Conservation (phyloP, 75 land plant genomes). For the Cryptomeria japonica region DNA sequence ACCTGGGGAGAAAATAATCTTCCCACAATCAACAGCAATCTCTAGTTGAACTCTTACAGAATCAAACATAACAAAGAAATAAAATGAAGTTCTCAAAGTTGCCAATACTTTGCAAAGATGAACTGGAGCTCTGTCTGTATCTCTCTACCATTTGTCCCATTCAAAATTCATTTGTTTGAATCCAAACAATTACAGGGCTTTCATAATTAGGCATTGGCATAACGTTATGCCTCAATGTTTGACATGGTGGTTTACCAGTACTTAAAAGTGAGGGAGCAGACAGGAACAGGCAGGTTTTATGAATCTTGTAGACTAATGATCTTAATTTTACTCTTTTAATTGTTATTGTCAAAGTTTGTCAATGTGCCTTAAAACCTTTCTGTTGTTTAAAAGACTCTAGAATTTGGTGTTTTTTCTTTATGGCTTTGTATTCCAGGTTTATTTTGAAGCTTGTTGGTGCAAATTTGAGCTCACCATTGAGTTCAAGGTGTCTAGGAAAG, state of each 20-base stretch:
- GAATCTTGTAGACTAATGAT: background rate
- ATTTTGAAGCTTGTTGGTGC: no score
- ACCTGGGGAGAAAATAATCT: background rate
- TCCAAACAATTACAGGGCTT: background rate
- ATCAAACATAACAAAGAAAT: background rate
- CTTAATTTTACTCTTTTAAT: background rate
- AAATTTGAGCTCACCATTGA: no score
- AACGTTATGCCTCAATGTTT: background rate
- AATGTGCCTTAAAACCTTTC: background rate
- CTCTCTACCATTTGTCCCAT: background rate
- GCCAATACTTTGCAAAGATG: background rate
- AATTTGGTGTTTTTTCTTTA: no score
- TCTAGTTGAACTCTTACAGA: background rate
- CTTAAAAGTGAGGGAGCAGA: background rate
- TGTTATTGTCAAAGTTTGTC: background rate
- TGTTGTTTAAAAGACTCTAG: background rate
- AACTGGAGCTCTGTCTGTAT: background rate
- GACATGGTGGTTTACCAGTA: background rate
- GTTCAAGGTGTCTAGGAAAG: no score
- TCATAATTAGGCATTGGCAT: background rate
- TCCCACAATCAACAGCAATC: background rate
- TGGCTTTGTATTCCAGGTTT: no score
- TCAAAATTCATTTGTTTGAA: background rate
- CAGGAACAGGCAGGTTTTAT: background rate
- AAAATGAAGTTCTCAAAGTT: background rate